phyloP scores from a whole-genome alignment of 2,329 filamentous ascomycete species.

The Aaosphaeria pasadenensis region DNA sequence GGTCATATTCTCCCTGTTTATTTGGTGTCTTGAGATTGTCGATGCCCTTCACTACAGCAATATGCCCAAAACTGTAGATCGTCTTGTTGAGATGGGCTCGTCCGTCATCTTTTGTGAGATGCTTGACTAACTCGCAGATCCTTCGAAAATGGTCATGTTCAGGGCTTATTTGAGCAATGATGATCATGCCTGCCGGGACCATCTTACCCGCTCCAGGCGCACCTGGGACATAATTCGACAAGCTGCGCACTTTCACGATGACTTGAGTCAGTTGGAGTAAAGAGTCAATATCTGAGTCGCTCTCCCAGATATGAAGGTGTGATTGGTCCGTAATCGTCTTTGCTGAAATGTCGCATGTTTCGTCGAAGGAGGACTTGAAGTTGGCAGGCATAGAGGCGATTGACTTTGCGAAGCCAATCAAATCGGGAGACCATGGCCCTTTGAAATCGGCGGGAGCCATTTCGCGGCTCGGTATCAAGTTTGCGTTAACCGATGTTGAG shows the following conservation, averaged over 20 bases:
- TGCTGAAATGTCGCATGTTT: conserved; percentile 15
- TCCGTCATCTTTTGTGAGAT: conserved; percentile 18
- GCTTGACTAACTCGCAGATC: conserved; percentile 23
- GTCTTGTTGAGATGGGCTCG: conserved; percentile 23
- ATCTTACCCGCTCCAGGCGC: not conserved
- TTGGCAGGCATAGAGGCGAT: conserved; percentile 21
- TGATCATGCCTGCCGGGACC: conserved; percentile 19
- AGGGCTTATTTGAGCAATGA: conserved; percentile 21
- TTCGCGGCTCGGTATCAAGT: too few species aligned
- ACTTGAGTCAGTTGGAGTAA: conserved; percentile 29
- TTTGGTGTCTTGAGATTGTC: conserved; percentile 12
- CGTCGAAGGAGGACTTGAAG: conserved; percentile 19
- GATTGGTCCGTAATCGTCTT: conserved; percentile 18
- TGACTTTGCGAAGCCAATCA: conserved; percentile 20
- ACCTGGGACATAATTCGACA: conserved; percentile 2
- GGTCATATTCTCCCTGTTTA: conserved; percentile 1
- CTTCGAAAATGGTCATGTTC: conserved; percentile 18
- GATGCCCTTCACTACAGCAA: conserved; percentile 29
- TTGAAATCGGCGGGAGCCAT: not conserved
- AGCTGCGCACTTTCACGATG: conserved; percentile 19
- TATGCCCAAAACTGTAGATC: conserved; percentile 18
- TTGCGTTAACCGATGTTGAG: too few species aligned
- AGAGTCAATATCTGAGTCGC: conserved; percentile 27
- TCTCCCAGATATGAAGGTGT: conserved; percentile 33
- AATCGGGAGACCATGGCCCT: conserved; percentile 23